A percentile compares a stretch with the other conserved stretches of the same genome.
Evolutionary conservation across 306 rosid genomes (phyloP).

Genomic region (Corylus avellana): DNA sequence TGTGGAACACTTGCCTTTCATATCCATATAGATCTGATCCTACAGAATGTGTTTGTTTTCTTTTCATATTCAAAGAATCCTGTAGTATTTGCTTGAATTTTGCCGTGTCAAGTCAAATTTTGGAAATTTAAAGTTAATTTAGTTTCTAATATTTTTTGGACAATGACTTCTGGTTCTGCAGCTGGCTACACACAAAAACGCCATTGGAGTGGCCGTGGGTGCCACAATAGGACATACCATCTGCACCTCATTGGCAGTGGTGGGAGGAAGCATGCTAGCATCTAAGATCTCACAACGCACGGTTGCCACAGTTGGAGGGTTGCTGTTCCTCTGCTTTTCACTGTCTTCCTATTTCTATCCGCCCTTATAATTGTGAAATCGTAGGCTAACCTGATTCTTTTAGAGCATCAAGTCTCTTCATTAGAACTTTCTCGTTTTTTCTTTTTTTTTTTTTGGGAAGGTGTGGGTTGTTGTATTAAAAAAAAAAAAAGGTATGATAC

Average conservation of each 20-base stretch:
- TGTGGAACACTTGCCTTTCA: not conserved
- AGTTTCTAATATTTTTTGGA: too few relatives aligned
- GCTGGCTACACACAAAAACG: constrained; percentile 98
- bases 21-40: too few relatives aligned
- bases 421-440: constrained; percentile 2
- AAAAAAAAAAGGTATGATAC: not conserved
- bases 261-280: constrained; percentile 97
- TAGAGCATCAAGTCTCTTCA: constrained; percentile 28
- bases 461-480: not conserved
- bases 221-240: constrained; percentile 94
- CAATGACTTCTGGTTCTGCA: constrained; percentile 32
- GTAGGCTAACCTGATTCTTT: constrained; percentile 38
- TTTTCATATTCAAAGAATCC: too few relatives aligned
- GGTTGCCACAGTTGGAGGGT: constrained; percentile 93
- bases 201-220: constrained; percentile 91
- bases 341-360: constrained; percentile 93
- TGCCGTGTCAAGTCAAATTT: too few relatives aligned
- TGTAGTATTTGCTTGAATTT: too few relatives aligned
- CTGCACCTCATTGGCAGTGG: constrained; percentile 93
- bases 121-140: too few relatives aligned
- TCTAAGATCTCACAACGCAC: constrained; percentile 96
- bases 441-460: not conserved
- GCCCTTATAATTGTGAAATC: constrained; percentile 56
- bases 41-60: too few relatives aligned
- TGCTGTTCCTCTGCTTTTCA: constrained; percentile 95